These are phyloP conservation scores for Suhomyces bokatorum DNA, from an alignment of 1,139 yeast species.

Conservation along the genomic window DNA sequence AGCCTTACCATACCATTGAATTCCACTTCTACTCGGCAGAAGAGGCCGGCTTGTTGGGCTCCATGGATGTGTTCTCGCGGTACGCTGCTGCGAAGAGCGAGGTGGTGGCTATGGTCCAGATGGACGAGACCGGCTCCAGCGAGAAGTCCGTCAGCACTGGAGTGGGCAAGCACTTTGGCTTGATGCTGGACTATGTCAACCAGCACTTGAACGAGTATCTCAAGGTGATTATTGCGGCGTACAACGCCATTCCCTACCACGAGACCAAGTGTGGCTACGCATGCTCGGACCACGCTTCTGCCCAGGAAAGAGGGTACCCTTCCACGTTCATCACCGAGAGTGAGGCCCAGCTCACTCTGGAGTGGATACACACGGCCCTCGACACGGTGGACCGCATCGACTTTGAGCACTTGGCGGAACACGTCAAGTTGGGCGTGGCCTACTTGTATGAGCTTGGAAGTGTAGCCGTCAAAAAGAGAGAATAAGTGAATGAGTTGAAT, in stretches of 20 bases:
- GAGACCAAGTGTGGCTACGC: constrained; percentile 89
- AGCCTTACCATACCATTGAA: constrained; percentile 74
- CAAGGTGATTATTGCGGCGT: constrained; percentile 57
- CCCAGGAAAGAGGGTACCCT: constrained; percentile 80
- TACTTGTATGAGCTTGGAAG: constrained; percentile 59
- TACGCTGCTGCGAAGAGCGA: constrained; percentile 48
- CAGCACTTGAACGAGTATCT: constrained; percentile 60
- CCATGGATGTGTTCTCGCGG: constrained; percentile 69
- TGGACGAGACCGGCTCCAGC: constrained; percentile 92
- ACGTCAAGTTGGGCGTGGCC: constrained; percentile 71
- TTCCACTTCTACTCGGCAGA: constrained; percentile 96
- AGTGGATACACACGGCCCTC: constrained; percentile 70
- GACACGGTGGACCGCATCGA: constrained; percentile 84
- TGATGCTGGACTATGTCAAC: constrained; percentile 75
- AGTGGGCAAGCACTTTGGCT: constrained; percentile 72
- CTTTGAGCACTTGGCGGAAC: constrained; percentile 47
- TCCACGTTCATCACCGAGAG: constrained; percentile 80
- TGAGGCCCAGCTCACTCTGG: constrained; percentile 61
- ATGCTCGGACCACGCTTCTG: constrained; percentile 91
- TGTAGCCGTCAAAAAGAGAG: neutral
- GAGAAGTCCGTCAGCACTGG: constrained; percentile 55
- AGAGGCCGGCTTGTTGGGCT: constrained; percentile 90
- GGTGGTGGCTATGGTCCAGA: constrained; percentile 85
- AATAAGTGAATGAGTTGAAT: too few species aligned
- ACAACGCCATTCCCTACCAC: constrained; percentile 66